phyloP scores from a whole-genome alignment of 306 rosid genomes.

The Pterocarpus macrocarpus region DNA sequence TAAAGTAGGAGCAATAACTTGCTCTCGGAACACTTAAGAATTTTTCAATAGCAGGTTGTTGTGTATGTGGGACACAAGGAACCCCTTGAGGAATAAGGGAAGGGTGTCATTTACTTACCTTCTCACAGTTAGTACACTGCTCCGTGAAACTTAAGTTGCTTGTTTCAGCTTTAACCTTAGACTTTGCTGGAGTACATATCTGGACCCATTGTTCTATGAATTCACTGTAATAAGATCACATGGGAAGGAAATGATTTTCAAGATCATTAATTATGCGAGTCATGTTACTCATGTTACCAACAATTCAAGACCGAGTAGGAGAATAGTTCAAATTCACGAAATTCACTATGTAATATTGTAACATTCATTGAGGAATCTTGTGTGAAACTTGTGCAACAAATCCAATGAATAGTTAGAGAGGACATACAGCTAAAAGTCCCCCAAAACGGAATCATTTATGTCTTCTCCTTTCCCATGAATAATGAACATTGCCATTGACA shows the following conservation, averaged over 20 bases:
- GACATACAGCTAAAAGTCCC: no score
- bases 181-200: slow-evolving; percentile 77
- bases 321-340: not conserved
- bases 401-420: not conserved
- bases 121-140: slow-evolving; percentile 85
- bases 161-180: slow-evolving; percentile 58
- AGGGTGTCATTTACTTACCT: slow-evolving; percentile 53
- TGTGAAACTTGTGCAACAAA: not conserved
- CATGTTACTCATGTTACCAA: no score
- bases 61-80: no score
- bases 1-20: no score
- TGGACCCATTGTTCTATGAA: slow-evolving; percentile 95
- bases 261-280: not conserved
- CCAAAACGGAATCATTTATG: no score
- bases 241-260: not conserved
- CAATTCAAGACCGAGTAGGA: not conserved
- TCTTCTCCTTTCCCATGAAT: no score
- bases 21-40: no score
- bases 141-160: slow-evolving; percentile 60
- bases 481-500: not conserved
- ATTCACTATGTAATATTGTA: not conserved
- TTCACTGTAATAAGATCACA: slow-evolving; percentile 60
- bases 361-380: not conserved
- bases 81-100: no score
- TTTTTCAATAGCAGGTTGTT: no score